These are phyloP conservation scores for Ustanciosporium gigantosporum DNA, from an alignment of 1,284 basidiomycete genomes.

Conservation along the genomic window DNA sequence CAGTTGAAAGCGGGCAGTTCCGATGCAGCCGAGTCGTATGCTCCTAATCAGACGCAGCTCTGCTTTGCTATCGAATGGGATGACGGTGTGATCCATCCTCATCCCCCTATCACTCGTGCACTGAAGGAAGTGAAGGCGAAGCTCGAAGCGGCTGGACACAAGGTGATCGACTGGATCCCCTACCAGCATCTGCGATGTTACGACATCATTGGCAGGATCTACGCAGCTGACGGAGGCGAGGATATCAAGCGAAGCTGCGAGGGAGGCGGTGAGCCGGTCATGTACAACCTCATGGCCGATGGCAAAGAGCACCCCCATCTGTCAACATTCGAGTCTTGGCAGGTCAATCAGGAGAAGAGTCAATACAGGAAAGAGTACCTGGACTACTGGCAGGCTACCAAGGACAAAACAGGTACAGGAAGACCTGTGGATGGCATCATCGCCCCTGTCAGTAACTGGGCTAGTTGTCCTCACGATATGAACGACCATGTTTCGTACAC, in stretches of 20 bases:
- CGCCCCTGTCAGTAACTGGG: slow-evolving; percentile 65
- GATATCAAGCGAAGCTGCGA: slow-evolving; percentile 31
- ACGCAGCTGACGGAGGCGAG: slow-evolving; percentile 41
- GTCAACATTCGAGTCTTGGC: slow-evolving; percentile 68
- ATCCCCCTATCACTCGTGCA: slow-evolving; percentile 60
- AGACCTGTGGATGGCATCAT: slow-evolving; percentile 70
- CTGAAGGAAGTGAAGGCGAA: slow-evolving; percentile 49
- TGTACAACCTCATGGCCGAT: slow-evolving; percentile 11
- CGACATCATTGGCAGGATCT: slow-evolving; percentile 50
- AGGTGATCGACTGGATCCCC: slow-evolving; percentile 38
- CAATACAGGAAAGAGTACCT: slow-evolving; percentile 66
- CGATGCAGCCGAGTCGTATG: slow-evolving; percentile 1
- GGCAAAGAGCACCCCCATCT: slow-evolving; percentile 8
- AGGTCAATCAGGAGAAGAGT: slow-evolving; percentile 61
- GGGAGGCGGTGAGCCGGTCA: slow-evolving; percentile 44
- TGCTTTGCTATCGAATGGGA: slow-evolving; percentile 48
- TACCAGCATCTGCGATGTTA: slow-evolving; percentile 38
- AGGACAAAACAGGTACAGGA: slow-evolving; percentile 64
- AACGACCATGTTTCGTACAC: slow-evolving; percentile 59
- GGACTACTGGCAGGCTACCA: slow-evolving; percentile 67
- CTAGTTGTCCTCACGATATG: slow-evolving; percentile 66
- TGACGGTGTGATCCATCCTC: slow-evolving; percentile 61
- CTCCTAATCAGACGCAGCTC: slow-evolving; percentile 1
- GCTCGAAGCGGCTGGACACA: slow-evolving; percentile 44
- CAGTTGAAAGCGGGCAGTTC: slow-evolving; percentile 13